Conservation (phyloP, 306 rosid species). For the Casuarina cunninghamiana region DNA sequence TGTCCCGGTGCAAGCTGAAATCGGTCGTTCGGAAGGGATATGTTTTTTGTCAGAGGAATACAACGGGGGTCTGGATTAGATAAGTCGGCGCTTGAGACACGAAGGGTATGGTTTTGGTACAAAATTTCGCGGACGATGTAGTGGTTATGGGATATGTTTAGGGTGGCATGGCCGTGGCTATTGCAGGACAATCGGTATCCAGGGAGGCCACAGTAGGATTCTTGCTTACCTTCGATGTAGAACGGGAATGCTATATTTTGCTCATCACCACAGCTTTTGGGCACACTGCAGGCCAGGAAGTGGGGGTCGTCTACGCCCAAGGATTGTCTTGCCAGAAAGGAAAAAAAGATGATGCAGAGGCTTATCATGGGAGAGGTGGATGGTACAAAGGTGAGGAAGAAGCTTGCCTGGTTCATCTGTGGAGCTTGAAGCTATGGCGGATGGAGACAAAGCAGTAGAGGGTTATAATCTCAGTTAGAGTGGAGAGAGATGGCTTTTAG, state of each 20-base stretch:
- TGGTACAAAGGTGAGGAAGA: not conserved
- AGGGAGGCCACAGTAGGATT: conserved; percentile 29
- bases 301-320: not conserved
- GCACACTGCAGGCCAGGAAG: conserved; percentile 31
- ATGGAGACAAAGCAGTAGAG: not conserved
- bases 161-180: conserved; percentile 4
- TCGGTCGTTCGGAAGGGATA: not conserved
- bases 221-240: not conserved
- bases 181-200: conserved; percentile 29
- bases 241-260: conserved; percentile 35
- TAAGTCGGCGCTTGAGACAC: conserved; percentile 28
- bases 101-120: conserved; percentile 14
- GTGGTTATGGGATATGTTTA: not conserved
- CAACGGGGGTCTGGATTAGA: not conserved
- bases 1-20: not conserved
- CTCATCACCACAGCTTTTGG: conserved; percentile 22
- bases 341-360: not conserved
- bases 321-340: not conserved
- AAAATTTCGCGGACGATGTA: conserved; percentile 25
- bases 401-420: conserved; percentile 20
- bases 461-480: not conserved
- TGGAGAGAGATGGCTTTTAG: too few species aligned
- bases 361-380: not conserved
- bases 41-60: not conserved
- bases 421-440: not conserved